Evolutionary conservation across 2,329 filamentous ascomycete genomes (phyloP), one percentile per base, ranked within the genome.

Genomic region (Cordyceps fumosorosea): DNA sequence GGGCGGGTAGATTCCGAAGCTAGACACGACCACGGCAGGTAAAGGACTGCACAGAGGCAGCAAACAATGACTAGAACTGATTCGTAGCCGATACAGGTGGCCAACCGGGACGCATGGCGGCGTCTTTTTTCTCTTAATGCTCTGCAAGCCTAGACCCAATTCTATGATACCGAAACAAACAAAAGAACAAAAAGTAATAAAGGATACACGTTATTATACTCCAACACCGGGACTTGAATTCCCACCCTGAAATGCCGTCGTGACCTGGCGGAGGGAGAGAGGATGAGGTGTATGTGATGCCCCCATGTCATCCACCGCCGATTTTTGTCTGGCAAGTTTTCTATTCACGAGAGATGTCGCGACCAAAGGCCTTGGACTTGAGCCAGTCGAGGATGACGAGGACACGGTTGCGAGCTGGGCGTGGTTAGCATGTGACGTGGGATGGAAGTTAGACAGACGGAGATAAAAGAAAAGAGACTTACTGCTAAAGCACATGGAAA

Each of bases 401-500:
- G 69, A 98, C 85, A 74, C 95, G 89, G 81, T 99, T 99, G 70
- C 95, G 91, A 65, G 91, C 91, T 96, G 66, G 53, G 57, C 44
- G 1, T 50, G 37, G 67, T 74, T 63, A 72, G 48, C 34, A 64
- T 63, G 47, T 64, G 61, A 67, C 66, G 69, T 57, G 44, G 67
- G 66, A 22, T n/a, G 24, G 22, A 48, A 48, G 5, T 4, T 47
- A n/a, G 44, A 47, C n/a, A 22, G 40, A 3, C 22, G 4, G 12
- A 6, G 8, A 29, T 26, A 5, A 48, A 48, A 14, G 3, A 7
- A 14, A 26, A 40, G 64, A 24, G 60, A 89, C 91, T 87, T 84
- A 95, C 91, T 93, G 87, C 93, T 98, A 78, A 99, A 99, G 86
- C 93, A 97, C 95, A 99, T 99, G 83, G 91, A 97, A 76, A 99